These are phyloP conservation scores for Eimeria falciformis DNA, from an alignment of 169 alveolate genomes.

Conservation along the genomic window DNA sequence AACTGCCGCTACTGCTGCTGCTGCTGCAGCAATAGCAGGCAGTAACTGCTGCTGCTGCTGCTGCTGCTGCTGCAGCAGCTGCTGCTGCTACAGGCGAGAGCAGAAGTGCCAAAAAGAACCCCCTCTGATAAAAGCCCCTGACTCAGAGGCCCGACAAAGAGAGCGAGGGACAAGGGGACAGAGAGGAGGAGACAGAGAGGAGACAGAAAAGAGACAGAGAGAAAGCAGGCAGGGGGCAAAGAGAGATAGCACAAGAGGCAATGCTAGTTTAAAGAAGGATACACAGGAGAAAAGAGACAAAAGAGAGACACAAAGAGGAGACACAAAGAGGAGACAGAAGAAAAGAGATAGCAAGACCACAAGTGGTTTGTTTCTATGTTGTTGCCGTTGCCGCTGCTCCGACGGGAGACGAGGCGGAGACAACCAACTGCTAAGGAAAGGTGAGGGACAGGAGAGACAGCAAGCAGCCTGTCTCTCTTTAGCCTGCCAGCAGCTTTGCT, in stretches of 20 bases:
- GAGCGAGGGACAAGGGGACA: no score
- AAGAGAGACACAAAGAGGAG: not conserved
- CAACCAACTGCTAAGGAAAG: not conserved
- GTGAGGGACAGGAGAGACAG: not conserved
- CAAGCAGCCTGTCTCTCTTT: not conserved
- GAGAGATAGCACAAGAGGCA: not conserved
- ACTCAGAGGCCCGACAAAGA: not conserved
- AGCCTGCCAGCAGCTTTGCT: not conserved
- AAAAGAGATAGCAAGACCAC: not conserved
- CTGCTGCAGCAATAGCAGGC: not conserved
- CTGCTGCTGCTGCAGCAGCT: not conserved
- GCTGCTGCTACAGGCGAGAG: not conserved
- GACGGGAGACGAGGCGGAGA: no score
- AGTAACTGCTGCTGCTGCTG: not conserved
- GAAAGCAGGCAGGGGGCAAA: not conserved
- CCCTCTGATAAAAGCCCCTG: constrained; percentile 8
- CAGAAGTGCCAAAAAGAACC: not conserved
- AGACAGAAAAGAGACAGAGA: not conserved
- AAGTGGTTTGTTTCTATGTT: not conserved
- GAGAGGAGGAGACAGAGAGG: no score
- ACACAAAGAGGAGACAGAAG: not conserved
- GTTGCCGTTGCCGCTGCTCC: not conserved
- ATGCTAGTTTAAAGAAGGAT: no score
- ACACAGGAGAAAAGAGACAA: not conserved
- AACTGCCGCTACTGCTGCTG: not conserved